These are phyloP conservation scores for Flaveria sonorensis DNA, from an alignment of 129 eudicot genomes.

Conservation along the genomic window DNA sequence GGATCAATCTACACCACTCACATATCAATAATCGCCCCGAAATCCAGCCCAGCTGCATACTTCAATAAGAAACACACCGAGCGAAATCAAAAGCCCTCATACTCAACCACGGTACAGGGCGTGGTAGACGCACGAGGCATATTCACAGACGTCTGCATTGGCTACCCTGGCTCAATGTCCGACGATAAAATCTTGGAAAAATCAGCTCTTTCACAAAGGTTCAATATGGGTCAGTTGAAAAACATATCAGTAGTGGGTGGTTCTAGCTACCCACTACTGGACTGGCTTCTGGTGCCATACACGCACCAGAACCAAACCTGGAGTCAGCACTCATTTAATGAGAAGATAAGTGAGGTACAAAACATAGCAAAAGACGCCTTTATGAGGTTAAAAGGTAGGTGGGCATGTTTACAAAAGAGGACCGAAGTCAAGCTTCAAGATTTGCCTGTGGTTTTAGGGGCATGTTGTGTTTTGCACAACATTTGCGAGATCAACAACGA, in stretches of 20 bases:
- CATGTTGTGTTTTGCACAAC: constrained; percentile 81
- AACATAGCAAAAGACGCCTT: constrained; percentile 61
- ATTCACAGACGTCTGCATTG: constrained; percentile 67
- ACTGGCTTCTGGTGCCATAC: constrained; percentile 72
- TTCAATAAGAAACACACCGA: constrained; percentile 42
- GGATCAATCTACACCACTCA: constrained; percentile 49
- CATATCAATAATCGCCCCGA: constrained; percentile 45
- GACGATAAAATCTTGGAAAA: constrained; percentile 70
- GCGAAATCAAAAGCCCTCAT: constrained; percentile 40
- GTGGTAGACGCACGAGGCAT: constrained; percentile 50
- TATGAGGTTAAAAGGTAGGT: constrained; percentile 64
- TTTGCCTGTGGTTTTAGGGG: constrained; percentile 70
- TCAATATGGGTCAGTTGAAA: constrained; percentile 45
- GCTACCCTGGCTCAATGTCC: constrained; percentile 79
- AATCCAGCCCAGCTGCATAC: constrained; percentile 23
- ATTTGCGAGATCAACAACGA: constrained; percentile 70
- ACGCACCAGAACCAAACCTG: constrained; percentile 64
- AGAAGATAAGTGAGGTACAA: constrained; percentile 57
- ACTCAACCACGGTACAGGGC: constrained; percentile 44
- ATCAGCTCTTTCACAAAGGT: constrained; percentile 59
- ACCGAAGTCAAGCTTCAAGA: constrained; percentile 86
- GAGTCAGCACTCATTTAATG: constrained; percentile 72
- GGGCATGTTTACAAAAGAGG: constrained; percentile 75
- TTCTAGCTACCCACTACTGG: constrained; percentile 48
- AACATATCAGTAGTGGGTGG: constrained; percentile 52